These are phyloP conservation scores for Martensiomyces pterosporus DNA, from an alignment of 192 early-diverging fungal species.

Conservation along the genomic window DNA sequence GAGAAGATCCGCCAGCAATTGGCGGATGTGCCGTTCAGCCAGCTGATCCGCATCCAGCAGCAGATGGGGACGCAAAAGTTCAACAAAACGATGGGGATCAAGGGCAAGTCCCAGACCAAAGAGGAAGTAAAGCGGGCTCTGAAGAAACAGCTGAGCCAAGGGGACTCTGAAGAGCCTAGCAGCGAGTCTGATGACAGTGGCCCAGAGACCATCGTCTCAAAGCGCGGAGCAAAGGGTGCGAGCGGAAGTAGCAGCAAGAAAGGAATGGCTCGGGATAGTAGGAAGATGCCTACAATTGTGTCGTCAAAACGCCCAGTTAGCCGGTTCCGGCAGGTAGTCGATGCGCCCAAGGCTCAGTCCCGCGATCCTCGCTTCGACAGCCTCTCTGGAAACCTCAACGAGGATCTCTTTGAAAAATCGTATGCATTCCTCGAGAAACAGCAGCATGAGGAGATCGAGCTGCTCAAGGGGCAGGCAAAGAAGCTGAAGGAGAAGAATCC, in stretches of 20 bases:
- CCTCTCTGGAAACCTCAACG: constrained; percentile 84
- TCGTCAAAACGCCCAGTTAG: constrained; percentile 44
- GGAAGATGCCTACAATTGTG: constrained; percentile 28
- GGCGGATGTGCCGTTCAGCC: constrained; percentile 75
- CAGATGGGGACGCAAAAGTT: constrained; percentile 67
- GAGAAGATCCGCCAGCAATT: constrained; percentile 42
- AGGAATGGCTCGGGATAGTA: constrained; percentile 17
- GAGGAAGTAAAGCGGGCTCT: constrained; percentile 43
- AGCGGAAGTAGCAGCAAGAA: too few relatives aligned
- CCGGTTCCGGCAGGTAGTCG: constrained; percentile 45
- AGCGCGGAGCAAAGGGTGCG: not conserved
- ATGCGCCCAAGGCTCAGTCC: constrained; percentile 18
- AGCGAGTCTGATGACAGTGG: constrained; percentile 35
- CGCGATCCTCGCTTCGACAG: constrained; percentile 95
- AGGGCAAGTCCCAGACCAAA: constrained; percentile 16
- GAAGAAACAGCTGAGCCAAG: constrained; percentile 28
- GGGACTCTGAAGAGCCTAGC: constrained; percentile 2
- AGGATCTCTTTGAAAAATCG: constrained; percentile 86
- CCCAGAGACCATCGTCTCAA: constrained; percentile 7
- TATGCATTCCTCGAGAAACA: constrained; percentile 87
- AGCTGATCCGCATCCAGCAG: constrained; percentile 72
- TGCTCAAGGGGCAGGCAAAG: constrained; percentile 59
- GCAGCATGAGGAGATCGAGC: constrained; percentile 67
- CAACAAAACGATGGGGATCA: constrained; percentile 44
- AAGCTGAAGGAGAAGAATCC: constrained; percentile 59